Conservation (phyloP, 805 yeast genomes). For the Starmerella roubikii region DNA sequence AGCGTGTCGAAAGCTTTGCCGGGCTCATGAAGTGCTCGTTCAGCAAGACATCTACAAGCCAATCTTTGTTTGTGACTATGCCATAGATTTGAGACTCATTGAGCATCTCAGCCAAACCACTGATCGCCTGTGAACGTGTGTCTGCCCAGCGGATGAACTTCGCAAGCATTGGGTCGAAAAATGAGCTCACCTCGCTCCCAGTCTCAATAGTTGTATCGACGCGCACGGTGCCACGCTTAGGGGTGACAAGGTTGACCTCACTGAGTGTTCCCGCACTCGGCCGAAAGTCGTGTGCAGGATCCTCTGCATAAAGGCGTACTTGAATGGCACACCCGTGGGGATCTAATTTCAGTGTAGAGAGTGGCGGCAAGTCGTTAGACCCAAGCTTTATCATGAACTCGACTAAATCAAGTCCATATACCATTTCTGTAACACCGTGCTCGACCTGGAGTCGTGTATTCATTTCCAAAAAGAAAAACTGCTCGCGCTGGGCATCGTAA, state of each 20-base stretch:
- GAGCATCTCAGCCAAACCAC: slow-evolving; percentile 62
- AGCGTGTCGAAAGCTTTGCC: slow-evolving; percentile 75
- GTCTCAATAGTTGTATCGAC: background rate
- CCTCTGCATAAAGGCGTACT: slow-evolving; percentile 98
- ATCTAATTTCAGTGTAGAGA: slow-evolving; percentile 86
- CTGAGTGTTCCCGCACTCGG: slow-evolving; percentile 32
- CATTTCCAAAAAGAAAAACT: slow-evolving; percentile 95
- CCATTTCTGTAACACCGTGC: slow-evolving; percentile 97
- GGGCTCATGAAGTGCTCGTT: slow-evolving; percentile 62
- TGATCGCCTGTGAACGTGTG: slow-evolving; percentile 73
- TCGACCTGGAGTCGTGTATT: slow-evolving; percentile 97
- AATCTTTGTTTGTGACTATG: slow-evolving; percentile 79
- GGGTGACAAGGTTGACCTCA: background rate
- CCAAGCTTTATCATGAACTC: slow-evolving; percentile 23
- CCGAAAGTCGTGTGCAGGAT: slow-evolving; percentile 89
- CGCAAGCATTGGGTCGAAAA: slow-evolving; percentile 77
- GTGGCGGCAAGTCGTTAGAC: slow-evolving; percentile 98
- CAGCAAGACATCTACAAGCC: slow-evolving; percentile 69
- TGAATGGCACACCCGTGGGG: slow-evolving; percentile 93
- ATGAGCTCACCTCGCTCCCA: background rate
- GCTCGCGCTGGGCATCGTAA: slow-evolving; percentile 69
- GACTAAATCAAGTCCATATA: slow-evolving; percentile 92
- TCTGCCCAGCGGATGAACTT: slow-evolving; percentile 90
- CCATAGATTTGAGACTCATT: slow-evolving; percentile 80
- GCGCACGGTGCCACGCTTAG: background rate